phyloP scores from a whole-genome alignment of 306 rosid species.

The Datisca glomerata region DNA sequence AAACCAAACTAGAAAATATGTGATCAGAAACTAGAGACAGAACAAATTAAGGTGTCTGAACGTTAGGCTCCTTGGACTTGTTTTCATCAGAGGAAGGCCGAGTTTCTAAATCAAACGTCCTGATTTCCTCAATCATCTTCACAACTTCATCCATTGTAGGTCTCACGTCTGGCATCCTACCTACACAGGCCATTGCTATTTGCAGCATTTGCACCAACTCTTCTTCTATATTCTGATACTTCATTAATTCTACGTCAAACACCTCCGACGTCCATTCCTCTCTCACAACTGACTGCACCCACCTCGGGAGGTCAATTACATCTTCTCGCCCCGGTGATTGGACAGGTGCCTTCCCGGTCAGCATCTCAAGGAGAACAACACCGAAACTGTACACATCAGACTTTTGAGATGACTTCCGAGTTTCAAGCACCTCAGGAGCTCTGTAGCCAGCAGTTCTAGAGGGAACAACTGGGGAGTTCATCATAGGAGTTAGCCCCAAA shows the following conservation, averaged over 20 bases:
- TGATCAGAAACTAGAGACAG: too few relatives aligned
- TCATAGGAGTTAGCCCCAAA: conserved; percentile 60
- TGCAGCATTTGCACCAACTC: conserved; percentile 93
- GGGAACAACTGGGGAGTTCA: conserved; percentile 29
- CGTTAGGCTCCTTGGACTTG: conserved; percentile 20
- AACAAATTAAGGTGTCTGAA: conserved; percentile 23
- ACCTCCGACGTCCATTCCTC: conserved; percentile 98
- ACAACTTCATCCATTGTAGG: conserved; percentile 82
- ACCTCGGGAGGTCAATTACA: conserved; percentile 69
- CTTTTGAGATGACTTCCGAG: conserved; percentile 48
- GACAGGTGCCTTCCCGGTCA: conserved; percentile 71
- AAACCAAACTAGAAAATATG: too few relatives aligned
- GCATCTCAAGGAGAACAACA: conserved; percentile 78
- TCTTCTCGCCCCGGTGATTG: conserved; percentile 66
- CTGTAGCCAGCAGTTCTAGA: conserved; percentile 52
- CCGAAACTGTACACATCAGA: conserved; percentile 82
- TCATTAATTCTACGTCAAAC: conserved; percentile 78
- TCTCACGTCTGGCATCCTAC: conserved; percentile 50
- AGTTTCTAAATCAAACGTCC: conserved; percentile 32
- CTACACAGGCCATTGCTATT: conserved; percentile 90
- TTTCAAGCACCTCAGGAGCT: conserved; percentile 64
- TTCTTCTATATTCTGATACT: conserved; percentile 64
- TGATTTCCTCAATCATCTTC: conserved; percentile 55
- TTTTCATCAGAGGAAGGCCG: conserved; percentile 29
- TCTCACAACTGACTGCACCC: conserved; percentile 82